Evolutionary conservation across 306 rosid genomes (phyloP), one percentile per base, ranked within the genome.

Genomic region (Begonia peltatifolia): DNA sequence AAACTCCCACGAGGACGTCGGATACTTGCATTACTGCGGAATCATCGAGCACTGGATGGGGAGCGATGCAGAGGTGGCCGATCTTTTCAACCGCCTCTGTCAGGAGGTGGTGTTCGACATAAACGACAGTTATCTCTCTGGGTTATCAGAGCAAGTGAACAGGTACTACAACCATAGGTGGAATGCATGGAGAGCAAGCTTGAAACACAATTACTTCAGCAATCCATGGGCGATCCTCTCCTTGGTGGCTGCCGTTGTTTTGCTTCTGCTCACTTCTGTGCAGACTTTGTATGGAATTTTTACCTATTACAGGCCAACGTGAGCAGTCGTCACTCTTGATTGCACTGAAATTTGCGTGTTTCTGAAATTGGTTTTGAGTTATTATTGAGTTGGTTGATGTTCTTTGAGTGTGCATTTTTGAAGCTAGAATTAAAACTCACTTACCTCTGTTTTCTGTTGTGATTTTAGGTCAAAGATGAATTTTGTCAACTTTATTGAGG

Each of bases 21-120:
- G 80, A n/a, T 80, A 84, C 67, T 86, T 82, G 13, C 97, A 89
- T 69, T 82, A 78, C 68, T 68, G 71, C 7, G 97, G 97, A 16
- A 89, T 89, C 17, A 74, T 89, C 41, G 97, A 89, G 65, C 93
- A 89, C 43, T 82, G 95, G 97, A 94, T 89, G 20, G 95, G 95
- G 0, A 89, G 90, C 60, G 97, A 82, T 54, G 83, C 66, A 11
- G 97, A 82, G 73, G 95, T 74, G 11, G 87, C 97, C 0, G 94
- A 82, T n/a, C 80, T 89, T 10, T 89, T 89, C 41, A 89, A 89
- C 54, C 76, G 90, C 10, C 71, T 89, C 12, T 82, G 95, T 53
- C 81, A 74, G 69, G 81, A 74, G 54, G 81, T 74, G 36, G 81
- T 79, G 44, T 79, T 64, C 16, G 84, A 74, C 50, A 72, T 79